Conservation (phyloP, 345 rosid species). For the Sisymbrium irio region DNA sequence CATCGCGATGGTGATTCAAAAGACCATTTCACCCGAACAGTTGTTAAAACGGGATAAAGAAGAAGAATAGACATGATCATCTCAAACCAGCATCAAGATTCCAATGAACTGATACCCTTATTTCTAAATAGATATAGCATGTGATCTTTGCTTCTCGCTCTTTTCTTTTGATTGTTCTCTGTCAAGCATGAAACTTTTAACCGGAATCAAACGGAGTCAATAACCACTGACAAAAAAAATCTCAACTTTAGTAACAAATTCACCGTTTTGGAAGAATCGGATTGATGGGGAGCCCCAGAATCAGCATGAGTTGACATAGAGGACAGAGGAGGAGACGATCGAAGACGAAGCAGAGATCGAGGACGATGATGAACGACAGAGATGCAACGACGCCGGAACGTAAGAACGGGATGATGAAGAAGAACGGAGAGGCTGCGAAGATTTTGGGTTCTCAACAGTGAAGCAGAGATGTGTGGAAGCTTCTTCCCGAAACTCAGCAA, state of each 20-base stretch:
- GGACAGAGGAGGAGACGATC: slow-evolving; percentile 36
- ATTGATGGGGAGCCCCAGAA: slow-evolving; percentile 34
- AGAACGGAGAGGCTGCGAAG: slow-evolving; percentile 47
- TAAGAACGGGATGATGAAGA: slow-evolving; percentile 41
- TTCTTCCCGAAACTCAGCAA: slow-evolving; percentile 29
- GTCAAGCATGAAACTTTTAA: neutral
- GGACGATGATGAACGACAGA: slow-evolving; percentile 41
- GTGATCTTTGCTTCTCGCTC: neutral
- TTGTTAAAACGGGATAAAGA: too few relatives aligned
- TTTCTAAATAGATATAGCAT: neutral
- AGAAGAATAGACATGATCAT: too few relatives aligned
- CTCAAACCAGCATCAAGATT: too few relatives aligned
- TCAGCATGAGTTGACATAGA: slow-evolving; percentile 46
- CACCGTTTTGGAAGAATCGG: slow-evolving; percentile 58
- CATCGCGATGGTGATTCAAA: neutral
- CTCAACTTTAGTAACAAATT: neutral
- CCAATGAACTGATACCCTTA: too few relatives aligned
- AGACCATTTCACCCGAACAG: neutral
- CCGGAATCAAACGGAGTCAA: neutral
- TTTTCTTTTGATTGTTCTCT: neutral
- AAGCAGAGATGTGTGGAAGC: slow-evolving; percentile 17
- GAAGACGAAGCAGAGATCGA: slow-evolving; percentile 43
- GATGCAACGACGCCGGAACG: slow-evolving; percentile 34
- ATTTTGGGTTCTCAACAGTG: slow-evolving; percentile 21
- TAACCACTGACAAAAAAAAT: neutral